phyloP scores from a whole-genome alignment of 2,329 filamentous ascomycete species.

The Diaporthe eres region DNA sequence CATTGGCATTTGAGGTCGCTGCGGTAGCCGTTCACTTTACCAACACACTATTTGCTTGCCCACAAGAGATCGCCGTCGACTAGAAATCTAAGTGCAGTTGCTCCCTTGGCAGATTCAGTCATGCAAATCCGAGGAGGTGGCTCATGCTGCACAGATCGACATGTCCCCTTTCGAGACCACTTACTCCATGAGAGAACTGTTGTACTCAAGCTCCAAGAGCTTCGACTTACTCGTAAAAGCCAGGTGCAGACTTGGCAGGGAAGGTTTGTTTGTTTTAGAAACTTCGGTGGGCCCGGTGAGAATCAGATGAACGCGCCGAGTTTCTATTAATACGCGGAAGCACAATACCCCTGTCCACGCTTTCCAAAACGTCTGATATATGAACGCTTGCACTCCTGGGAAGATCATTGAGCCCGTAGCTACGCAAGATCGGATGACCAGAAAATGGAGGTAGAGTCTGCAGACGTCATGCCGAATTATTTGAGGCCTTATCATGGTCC shows the following conservation, averaged over 20 bases:
- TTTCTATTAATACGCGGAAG: conserved; percentile 4
- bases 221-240: neutral
- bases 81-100: neutral
- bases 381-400: neutral
- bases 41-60: too few species aligned
- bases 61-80: neutral
- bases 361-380: neutral
- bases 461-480: accelerated
- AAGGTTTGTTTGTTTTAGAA: neutral
- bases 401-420: neutral
- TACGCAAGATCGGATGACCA: too few species aligned
- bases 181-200: neutral
- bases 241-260: neutral
- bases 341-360: neutral
- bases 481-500: neutral
- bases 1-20: neutral
- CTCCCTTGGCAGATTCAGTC: neutral
- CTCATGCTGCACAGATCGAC: neutral
- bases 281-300: neutral
- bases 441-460: too few species aligned
- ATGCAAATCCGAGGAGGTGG: neutral
- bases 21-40: too few species aligned
- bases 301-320: neutral
- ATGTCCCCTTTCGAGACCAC: neutral
- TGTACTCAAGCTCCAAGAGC: neutral